Evolutionary conservation across 495 filamentous ascomycete species (phyloP).

Genomic region (Podospora pseudocomata): DNA sequence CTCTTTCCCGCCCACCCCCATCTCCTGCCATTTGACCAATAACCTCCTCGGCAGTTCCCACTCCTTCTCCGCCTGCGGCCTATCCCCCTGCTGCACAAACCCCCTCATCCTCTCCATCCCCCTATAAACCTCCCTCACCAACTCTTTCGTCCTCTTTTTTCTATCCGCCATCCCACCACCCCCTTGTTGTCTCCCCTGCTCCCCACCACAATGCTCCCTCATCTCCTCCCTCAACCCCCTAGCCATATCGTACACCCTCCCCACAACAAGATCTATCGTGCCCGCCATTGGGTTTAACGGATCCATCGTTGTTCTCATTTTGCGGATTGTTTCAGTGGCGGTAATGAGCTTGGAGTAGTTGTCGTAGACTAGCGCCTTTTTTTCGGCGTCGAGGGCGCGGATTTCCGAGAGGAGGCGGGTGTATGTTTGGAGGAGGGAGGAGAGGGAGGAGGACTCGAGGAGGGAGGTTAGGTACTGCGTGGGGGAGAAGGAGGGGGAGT

Average conservation of each 20-base stretch:
- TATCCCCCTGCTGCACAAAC: slow-evolving; percentile 58
- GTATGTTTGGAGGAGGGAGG: slow-evolving; percentile 61
- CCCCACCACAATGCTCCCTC: slow-evolving; percentile 34
- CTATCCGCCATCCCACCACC: slow-evolving; percentile 45
- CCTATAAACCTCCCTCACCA: slow-evolving; percentile 67
- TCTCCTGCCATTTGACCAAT: slow-evolving; percentile 49
- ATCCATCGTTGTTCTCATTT: slow-evolving; percentile 73
- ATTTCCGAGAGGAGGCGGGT: slow-evolving; percentile 70
- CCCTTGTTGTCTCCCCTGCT: background rate
- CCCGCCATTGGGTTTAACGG: slow-evolving; percentile 65
- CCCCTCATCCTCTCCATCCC: slow-evolving; percentile 55
- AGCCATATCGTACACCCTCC: slow-evolving; percentile 76
- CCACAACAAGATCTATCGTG: slow-evolving; percentile 72
- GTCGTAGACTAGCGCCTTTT: slow-evolving; percentile 95
- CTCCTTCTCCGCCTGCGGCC: slow-evolving; percentile 55
- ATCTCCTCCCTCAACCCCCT: slow-evolving; percentile 56
- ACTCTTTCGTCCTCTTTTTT: slow-evolving; percentile 56
- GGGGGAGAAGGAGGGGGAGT: slow-evolving; percentile 54
- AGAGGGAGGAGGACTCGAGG: slow-evolving; percentile 59
- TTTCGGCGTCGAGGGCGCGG: slow-evolving; percentile 84
- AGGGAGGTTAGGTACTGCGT: slow-evolving; percentile 58
- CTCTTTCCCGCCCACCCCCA: slow-evolving; percentile 48
- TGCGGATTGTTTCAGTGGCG: slow-evolving; percentile 88
- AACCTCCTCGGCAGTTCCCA: slow-evolving; percentile 56
- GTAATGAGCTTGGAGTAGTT: slow-evolving; percentile 95